Evolutionary conservation across 768 basidiomycete species (phyloP).

Genomic region (Leccinum subgranulosum): DNA sequence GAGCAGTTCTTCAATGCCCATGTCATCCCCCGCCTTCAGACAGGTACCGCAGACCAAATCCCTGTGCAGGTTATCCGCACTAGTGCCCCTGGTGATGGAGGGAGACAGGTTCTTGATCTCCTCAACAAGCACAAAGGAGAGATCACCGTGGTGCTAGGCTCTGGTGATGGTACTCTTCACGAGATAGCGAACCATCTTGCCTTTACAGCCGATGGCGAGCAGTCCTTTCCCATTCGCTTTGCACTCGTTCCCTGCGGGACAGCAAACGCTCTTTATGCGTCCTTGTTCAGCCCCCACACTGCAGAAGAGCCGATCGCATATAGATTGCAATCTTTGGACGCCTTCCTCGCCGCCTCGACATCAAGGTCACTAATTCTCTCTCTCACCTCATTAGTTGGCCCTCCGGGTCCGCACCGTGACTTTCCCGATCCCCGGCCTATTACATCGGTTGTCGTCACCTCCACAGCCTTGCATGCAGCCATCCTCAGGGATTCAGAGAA

Average conservation of each 20-base stretch:
- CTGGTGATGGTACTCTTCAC: conserved; percentile 92
- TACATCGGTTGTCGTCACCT: conserved; percentile 79
- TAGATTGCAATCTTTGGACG: conserved; percentile 54
- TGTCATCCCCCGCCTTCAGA: conserved; percentile 60
- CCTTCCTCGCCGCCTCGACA: conserved; percentile 41
- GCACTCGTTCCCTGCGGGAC: conserved; percentile 76
- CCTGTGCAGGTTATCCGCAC: conserved; percentile 45
- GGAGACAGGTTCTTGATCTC: conserved; percentile 40
- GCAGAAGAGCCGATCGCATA: conserved; percentile 32
- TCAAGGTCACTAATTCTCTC: conserved; percentile 52
- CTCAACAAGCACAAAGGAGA: conserved; percentile 32
- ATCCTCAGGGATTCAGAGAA: conserved; percentile 81
- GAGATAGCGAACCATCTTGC: conserved; percentile 72
- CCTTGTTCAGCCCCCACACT: conserved; percentile 58
- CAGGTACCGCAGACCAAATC: conserved; percentile 28
- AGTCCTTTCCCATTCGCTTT: conserved; percentile 35
- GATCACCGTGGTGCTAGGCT: conserved; percentile 58
- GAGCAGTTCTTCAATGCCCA: conserved; percentile 52
- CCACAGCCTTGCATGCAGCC: conserved; percentile 80
- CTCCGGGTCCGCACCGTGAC: conserved; percentile 23
- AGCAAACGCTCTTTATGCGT: conserved; percentile 88
- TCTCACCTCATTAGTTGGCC: conserved; percentile 42
- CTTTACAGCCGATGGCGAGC: conserved; percentile 15
- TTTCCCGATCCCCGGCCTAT: conserved; percentile 23
- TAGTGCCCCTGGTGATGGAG: conserved; percentile 52